Conservation (phyloP, 768 basidiomycete species). For the Scleroderma bovista region DNA sequence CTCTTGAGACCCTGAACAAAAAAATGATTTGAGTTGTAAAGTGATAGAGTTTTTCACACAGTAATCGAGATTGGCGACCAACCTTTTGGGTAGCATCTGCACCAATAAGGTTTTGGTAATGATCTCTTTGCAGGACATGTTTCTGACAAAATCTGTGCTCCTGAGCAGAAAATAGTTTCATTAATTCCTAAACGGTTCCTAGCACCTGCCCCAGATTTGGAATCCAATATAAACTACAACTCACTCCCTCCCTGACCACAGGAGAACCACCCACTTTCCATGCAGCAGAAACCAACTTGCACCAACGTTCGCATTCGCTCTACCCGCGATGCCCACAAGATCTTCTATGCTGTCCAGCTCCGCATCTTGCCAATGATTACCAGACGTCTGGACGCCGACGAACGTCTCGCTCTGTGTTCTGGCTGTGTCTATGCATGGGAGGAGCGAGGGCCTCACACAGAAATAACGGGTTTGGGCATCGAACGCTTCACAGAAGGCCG, state of each 20-base stretch:
- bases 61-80: constrained; percentile 41
- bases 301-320: constrained; percentile 70
- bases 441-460: constrained; percentile 66
- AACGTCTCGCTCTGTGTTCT: constrained; percentile 49
- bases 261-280: constrained; percentile 21
- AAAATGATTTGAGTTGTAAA: constrained; percentile 43
- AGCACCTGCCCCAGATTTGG: constrained; percentile 26
- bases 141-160: constrained; percentile 25
- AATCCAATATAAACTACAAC: constrained; percentile 28
- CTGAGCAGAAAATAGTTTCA: constrained; percentile 29
- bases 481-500: constrained; percentile 83
- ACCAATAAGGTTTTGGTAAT: constrained; percentile 30
- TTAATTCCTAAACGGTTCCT: constrained; percentile 34
- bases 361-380: constrained; percentile 67
- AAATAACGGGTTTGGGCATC: constrained; percentile 74
- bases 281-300: constrained; percentile 68
- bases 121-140: constrained; percentile 17
- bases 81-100: constrained; percentile 35
- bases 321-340: constrained; percentile 72
- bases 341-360: constrained; percentile 67
- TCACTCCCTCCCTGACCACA: constrained; percentile 7
- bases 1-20: background rate
- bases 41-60: constrained; percentile 44
- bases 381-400: constrained; percentile 71
- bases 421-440: constrained; percentile 60